Evolutionary conservation across 1,284 basidiomycete genomes (phyloP).

Genomic region (Leccinum fallax): DNA sequence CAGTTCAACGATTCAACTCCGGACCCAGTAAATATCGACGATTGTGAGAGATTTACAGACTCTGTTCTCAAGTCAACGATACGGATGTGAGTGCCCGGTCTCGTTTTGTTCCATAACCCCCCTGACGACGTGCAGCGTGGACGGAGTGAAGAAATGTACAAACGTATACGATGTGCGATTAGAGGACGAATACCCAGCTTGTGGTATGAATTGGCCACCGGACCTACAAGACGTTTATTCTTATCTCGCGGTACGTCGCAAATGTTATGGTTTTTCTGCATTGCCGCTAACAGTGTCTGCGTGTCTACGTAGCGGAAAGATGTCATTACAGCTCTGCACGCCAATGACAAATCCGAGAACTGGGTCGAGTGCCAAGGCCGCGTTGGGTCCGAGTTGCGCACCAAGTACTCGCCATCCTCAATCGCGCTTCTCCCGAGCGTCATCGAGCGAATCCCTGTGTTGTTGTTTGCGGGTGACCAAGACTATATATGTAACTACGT

Average conservation of each 20-base stretch:
- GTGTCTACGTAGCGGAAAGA: conserved; percentile 61
- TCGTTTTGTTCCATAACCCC: not conserved
- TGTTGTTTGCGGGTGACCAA: conserved; percentile 95
- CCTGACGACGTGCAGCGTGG: conserved; percentile 50
- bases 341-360: conserved; percentile 71
- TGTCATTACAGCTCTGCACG: conserved; percentile 85
- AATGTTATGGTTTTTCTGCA: not conserved
- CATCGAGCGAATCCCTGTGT: conserved; percentile 77
- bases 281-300: not conserved
- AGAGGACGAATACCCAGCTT: conserved; percentile 83
- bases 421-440: conserved; percentile 81
- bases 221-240: conserved; percentile 77
- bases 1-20: conserved; percentile 49
- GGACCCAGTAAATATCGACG: conserved; percentile 64
- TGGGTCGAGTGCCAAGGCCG: conserved; percentile 89
- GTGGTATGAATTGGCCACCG: conserved; percentile 99
- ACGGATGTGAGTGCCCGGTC: conserved; percentile 57
- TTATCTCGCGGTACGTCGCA: conserved; percentile 75
- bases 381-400: conserved; percentile 68
- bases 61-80: conserved; percentile 62
- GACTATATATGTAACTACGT: conserved; percentile 97
- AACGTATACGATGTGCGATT: conserved; percentile 96
- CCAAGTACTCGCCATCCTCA: conserved; percentile 64
- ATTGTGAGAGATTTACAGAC: conserved; percentile 70
- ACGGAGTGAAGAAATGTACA: conserved; percentile 78